These are phyloP conservation scores for Tulasnella sp. DNA, from an alignment of 768 basidiomycete genomes.

Conservation along the genomic window DNA sequence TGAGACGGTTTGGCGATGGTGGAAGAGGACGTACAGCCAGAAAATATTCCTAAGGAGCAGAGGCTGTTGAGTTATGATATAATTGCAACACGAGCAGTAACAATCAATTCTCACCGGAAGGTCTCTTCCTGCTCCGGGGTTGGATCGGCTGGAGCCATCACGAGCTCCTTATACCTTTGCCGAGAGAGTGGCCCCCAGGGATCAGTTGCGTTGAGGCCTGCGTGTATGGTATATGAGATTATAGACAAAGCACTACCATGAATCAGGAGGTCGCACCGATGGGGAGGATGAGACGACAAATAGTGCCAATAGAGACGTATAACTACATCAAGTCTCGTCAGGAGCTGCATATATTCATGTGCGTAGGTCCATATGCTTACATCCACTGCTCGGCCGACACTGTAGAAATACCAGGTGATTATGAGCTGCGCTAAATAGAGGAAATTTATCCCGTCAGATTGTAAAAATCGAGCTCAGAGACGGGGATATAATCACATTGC, in stretches of 20 bases:
- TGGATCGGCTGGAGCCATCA: not conserved
- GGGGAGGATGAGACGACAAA: not conserved
- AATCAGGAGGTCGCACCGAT: not conserved
- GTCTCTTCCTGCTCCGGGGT: not conserved
- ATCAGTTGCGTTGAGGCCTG: slow-evolving; percentile 1
- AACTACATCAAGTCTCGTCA: not conserved
- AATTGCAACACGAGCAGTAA: not conserved
- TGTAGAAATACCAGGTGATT: slow-evolving; percentile 14
- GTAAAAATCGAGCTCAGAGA: too few species aligned
- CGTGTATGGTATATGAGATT: not conserved
- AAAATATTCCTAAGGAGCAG: slow-evolving; percentile 2
- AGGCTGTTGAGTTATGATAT: not conserved
- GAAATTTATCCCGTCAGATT: not conserved
- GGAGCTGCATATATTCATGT: too few species aligned
- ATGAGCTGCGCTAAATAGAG: not conserved
- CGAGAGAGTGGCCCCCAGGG: slow-evolving; percentile 3
- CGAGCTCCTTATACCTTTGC: not conserved
- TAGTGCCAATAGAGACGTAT: slow-evolving; percentile 1
- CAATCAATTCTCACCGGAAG: not conserved
- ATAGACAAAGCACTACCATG: not conserved
- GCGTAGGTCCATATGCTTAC: not conserved
- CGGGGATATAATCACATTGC: not conserved
- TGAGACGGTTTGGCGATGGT: not conserved
- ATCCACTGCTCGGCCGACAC: slow-evolving; percentile 12
- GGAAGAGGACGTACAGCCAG: slow-evolving; percentile 9